phyloP scores from a whole-genome alignment of 2,329 filamentous ascomycete species.

The Colletotrichum siamense region DNA sequence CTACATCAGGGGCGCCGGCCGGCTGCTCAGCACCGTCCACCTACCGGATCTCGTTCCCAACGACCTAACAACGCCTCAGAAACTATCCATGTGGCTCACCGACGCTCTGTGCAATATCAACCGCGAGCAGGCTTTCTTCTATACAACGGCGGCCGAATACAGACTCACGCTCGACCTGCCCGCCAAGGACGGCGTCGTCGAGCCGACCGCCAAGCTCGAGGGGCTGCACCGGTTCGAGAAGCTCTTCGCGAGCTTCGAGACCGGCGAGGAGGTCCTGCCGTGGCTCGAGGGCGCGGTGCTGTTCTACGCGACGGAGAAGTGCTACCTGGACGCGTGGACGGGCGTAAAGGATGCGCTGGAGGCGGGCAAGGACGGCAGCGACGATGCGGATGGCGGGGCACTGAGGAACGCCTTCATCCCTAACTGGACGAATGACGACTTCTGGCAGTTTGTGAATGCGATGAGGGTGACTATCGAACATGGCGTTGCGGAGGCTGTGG shows the following conservation, averaged over 20 bases:
- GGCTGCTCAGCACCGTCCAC: conserved; percentile 66
- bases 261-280: conserved; percentile 49
- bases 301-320: conserved; percentile 79
- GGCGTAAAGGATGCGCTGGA: conserved; percentile 48
- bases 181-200: conserved; percentile 24
- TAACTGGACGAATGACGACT: conserved; percentile 71
- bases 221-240: conserved; percentile 43
- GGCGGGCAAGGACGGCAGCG: background rate
- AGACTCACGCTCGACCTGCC: conserved; percentile 54
- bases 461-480: conserved; percentile 62
- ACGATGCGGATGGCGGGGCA: conserved; percentile 69
- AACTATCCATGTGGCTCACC: conserved; percentile 67
- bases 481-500: conserved; percentile 47
- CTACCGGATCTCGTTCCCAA: conserved; percentile 44
- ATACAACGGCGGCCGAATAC: conserved; percentile 66
- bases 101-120: conserved; percentile 70
- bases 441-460: conserved; percentile 62
- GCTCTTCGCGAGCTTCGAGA: conserved; percentile 61
- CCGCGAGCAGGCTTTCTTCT: conserved; percentile 71
- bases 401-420: conserved; percentile 69
- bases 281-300: conserved; percentile 72
- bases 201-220: conserved; percentile 38
- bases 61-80: conserved; percentile 46
- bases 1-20: conserved; percentile 71
- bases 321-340: conserved; percentile 66